Conservation (phyloP, 2,329 filamentous ascomycete species). For the Microsporum audouinii region DNA sequence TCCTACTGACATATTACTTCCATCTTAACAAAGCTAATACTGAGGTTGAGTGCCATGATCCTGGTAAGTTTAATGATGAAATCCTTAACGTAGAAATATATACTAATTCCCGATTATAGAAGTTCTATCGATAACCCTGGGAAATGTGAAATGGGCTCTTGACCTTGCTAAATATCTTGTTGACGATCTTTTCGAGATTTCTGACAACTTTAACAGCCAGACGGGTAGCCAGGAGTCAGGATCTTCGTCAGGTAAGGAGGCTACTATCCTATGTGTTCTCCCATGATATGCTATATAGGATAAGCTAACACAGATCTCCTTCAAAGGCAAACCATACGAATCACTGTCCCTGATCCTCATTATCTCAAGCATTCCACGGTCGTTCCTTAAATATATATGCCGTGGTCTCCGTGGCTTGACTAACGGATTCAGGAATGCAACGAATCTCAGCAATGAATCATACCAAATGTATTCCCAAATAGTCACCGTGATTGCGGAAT, state of each 20-base stretch:
- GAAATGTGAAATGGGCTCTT: conserved; percentile 67
- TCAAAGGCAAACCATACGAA: conserved; percentile 6
- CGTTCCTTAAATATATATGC: conserved; percentile 58
- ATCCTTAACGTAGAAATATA: neutral
- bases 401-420: conserved; percentile 50
- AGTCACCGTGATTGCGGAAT: conserved; percentile 41
- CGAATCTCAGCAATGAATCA: conserved; percentile 29
- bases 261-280: neutral
- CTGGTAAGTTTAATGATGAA: conserved; percentile 34
- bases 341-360: conserved; percentile 43
- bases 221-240: conserved; percentile 12
- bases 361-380: conserved; percentile 62
- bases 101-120: conserved; percentile 37
- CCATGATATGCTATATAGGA: neutral
- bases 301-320: neutral
- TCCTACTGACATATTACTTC: conserved; percentile 51
- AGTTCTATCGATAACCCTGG: conserved; percentile 59
- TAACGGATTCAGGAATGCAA: conserved; percentile 33
- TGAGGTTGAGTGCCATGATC: conserved; percentile 42
- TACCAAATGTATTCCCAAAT: conserved; percentile 41
- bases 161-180: conserved; percentile 50
- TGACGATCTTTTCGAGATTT: conserved; percentile 41
- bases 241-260: neutral
- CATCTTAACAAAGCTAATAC: conserved; percentile 49
- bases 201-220: conserved; percentile 30